Base-by-base conservation (phyloP, 805 yeast genomes). In the Diddensiella transvaalensis region DNA sequence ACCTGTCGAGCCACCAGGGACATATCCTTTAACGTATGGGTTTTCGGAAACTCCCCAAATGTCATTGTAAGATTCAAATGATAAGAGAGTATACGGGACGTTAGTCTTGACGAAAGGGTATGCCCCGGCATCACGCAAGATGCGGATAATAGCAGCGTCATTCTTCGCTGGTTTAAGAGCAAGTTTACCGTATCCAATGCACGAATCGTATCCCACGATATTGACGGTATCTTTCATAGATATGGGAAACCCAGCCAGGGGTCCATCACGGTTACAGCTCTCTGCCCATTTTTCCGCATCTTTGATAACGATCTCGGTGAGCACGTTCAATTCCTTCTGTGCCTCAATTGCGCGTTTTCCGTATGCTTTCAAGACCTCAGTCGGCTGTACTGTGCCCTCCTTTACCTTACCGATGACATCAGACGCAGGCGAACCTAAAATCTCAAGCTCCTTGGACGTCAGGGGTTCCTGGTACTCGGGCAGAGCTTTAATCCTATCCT, bases 201-300 rank as follows among this genome's bases (percentile, higher is more conserved):
- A 75, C 1, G 82, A 74, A 56, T 76, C 75, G 47, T 68, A 74
- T 36, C 82, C 83, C 39, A 64, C 69, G 48, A 72, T 72, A 44
- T 68, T 65, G 55, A 70, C 73, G 40, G 81, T 80, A 54, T 81
- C 87, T 60, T 82, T 82, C 47, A 82, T 63, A 1, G 85, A 78
- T 43, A 82, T 67, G 3, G 86, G 85, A 54, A 82, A 62, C 2
- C 87, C 86, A 39, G 83, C 85, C 46, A 81, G 67, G 0, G 83
- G 81, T 40, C 82, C 82, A 49, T 74, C 65, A n/a, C 80, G 80
- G 45, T 76, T 70, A 42, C 70, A 68, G 15, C 69, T 63, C 53
- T 73, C 72, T 1, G 78, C 78, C 67, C 83, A 87, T 53, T 80
- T 68, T 58, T 74, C 78, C n/a, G 85, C 90, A 52, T 81, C 86